Evolutionary conservation across 345 rosid species (phyloP), one percentile per base, ranked within the genome.

Genomic region (Rhodamnia argentea): DNA sequence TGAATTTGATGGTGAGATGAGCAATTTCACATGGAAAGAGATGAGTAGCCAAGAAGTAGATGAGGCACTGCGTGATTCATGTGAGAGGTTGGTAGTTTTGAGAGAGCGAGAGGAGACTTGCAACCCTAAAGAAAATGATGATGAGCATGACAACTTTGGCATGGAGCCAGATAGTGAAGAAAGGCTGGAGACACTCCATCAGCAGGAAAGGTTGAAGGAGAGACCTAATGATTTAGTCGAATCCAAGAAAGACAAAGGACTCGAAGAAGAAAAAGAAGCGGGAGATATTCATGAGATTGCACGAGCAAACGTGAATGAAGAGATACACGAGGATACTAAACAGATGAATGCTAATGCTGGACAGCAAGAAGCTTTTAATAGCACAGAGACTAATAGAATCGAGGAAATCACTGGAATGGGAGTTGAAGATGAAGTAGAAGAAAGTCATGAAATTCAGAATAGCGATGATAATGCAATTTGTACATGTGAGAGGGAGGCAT

Each of bases 311-410:
- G 44, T 59, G 44, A n/a, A 86, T 50, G 75, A 87, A 70, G 86
- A 78, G 81, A 54, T 58, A 2, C 53, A 53, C 1, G 6, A 37
- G 81, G 26, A 70, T 70, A 37, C 47, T 55, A 50, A 37, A 85
- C 60, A 24, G 84, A 84, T 47, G 52, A 86, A 76, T 62, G 88
- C 84, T 83, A 86, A 40, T 47, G 86, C 78, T 51, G 81, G 47
- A 37, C 90, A 90, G 59, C 88, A 86, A 85, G 92, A 88, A 84
- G 76, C 83, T 83, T 85, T 89, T 57, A 90, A 85, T 90, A 44
- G 91, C 47, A 70, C 40, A 88, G 91, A 88, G 86, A 87, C 86
- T 83, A 10, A 87, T 54, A 53, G 52, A 83, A 75, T 87, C 88
- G 88, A 90, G 88, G 90, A 88, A 88, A 52, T 51, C 13, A 5